phyloP scores from a whole-genome alignment of 306 rosid genomes.

The Begonia loranthoides region DNA sequence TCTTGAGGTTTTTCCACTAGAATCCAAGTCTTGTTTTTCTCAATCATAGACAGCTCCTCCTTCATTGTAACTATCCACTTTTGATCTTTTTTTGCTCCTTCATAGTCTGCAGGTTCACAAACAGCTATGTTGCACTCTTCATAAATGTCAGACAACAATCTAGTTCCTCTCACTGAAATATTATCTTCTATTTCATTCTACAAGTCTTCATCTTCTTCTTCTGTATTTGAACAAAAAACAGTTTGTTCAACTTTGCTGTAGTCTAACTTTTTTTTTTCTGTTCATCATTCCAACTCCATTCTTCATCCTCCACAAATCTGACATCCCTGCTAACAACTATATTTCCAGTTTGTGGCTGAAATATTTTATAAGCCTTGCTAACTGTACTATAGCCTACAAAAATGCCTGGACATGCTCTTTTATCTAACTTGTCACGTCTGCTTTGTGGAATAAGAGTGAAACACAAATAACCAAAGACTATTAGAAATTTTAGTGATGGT shows the following conservation, averaged over 20 bases:
- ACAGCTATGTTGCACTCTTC: not conserved
- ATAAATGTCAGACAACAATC: not conserved
- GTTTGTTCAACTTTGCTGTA: not conserved
- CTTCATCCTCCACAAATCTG: not conserved
- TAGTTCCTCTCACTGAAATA: not conserved
- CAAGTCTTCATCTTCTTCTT: not conserved
- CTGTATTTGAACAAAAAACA: not conserved
- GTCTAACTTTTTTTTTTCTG: too few species aligned
- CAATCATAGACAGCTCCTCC: constrained; percentile 1
- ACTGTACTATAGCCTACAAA: constrained; percentile 1
- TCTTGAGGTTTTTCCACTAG: too few species aligned
- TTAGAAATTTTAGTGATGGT: not conserved
- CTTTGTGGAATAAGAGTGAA: not conserved
- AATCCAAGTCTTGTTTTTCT: not conserved
- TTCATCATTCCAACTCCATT: not conserved
- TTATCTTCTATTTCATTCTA: not conserved
- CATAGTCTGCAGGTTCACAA: not conserved
- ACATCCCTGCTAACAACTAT: not conserved
- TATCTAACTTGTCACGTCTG: not conserved
- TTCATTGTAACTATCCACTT: not conserved
- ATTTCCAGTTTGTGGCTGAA: not conserved
- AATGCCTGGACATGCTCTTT: not conserved
- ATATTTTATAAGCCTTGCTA: not conserved
- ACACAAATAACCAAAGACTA: too few species aligned
- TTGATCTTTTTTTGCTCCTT: not conserved